Evolutionary conservation across 345 rosid species (phyloP), one percentile per base, ranked within the genome.

Genomic region (Rhizophora mangle): DNA sequence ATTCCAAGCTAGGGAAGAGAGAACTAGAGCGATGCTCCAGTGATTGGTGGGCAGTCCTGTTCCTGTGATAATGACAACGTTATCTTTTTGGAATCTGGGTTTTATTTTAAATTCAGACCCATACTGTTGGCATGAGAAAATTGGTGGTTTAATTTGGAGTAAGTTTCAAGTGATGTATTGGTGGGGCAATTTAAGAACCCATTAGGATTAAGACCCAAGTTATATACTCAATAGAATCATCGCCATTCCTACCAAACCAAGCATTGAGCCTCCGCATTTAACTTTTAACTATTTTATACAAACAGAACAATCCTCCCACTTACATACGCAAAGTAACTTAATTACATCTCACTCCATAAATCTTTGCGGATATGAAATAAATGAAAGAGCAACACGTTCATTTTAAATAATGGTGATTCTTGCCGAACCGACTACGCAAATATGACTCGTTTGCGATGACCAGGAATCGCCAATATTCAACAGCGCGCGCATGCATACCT

Each of bases 141-240:
- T 26, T 10, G 53, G 46, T 8, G 47, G 24, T 24, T 56, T 56
- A 34, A 34, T 34, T 43, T 59, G 63, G 54, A 47, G 79, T 71
- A 20, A 26, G 49, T 55, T 61, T 71, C 11, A 71, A 71, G 79
- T 49, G 61, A 65, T 22, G 29, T 43, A 2, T 13, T 6, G 31
- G 36, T 53, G 71, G 68, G 74, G 74, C 31, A 37, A 26, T 5
- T 37, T 34, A 34, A 66, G 61, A 62, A 71, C 37, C 37, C 39
- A 20, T 63, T 24, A 60, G 3, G 67, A 72, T 77, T 77, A 68
- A 36, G 63, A 56, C 27, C 66, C 61, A 63, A 63, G 69, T 29
- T 29, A 3, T 70, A 70, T 66, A 19, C 61, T 60, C 64, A 1
- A 22, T 21, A n/a, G 52, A 69, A 60, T 64, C 65, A 20, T 34